Evolutionary conservation across 2,329 filamentous ascomycete genomes (phyloP).

Genomic region (Metarhizium album): DNA sequence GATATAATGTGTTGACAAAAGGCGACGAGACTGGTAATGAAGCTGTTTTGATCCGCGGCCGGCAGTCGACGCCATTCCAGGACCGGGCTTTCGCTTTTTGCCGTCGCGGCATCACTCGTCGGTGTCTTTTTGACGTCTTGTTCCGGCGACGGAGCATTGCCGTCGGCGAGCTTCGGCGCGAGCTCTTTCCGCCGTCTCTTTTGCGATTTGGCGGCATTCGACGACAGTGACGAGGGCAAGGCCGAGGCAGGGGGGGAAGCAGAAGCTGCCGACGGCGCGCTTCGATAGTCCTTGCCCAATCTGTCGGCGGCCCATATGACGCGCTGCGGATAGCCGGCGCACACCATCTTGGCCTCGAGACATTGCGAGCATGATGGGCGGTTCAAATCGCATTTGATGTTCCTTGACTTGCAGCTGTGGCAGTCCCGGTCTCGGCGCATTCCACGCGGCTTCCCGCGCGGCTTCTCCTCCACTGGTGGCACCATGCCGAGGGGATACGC

Average conservation of each 20-base stretch:
- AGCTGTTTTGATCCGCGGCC: conserved; percentile 11
- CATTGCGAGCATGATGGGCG: conserved; percentile 16
- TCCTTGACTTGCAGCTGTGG: conserved; percentile 14
- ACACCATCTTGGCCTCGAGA: conserved; percentile 17
- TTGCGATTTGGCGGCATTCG: background rate
- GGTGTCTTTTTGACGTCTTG: background rate
- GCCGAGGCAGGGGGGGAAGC: background rate
- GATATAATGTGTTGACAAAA: conserved; percentile 17
- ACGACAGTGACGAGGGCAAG: background rate
- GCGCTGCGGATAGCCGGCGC: conserved; percentile 21
- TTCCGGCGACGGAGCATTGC: background rate
- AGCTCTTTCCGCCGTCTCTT: conserved; percentile 1
- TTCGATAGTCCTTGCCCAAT: conserved; percentile 3
- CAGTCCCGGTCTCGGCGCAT: conserved; percentile 20
- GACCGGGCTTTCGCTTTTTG: background rate
- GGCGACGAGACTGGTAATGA: conserved; percentile 12
- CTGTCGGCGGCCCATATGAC: conserved; percentile 18
- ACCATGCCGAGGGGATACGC: background rate
- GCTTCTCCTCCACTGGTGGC: conserved; percentile 1
- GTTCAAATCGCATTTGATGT: conserved; percentile 19
- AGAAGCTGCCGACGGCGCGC: background rate
- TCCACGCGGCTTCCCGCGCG: conserved; percentile 17
- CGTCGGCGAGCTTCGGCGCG: conserved; percentile 1
- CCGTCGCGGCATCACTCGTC: conserved; percentile 1
- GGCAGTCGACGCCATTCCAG: background rate